Base-by-base conservation (phyloP, 306 rosid species). In the Oemleria cerasiformis region DNA sequence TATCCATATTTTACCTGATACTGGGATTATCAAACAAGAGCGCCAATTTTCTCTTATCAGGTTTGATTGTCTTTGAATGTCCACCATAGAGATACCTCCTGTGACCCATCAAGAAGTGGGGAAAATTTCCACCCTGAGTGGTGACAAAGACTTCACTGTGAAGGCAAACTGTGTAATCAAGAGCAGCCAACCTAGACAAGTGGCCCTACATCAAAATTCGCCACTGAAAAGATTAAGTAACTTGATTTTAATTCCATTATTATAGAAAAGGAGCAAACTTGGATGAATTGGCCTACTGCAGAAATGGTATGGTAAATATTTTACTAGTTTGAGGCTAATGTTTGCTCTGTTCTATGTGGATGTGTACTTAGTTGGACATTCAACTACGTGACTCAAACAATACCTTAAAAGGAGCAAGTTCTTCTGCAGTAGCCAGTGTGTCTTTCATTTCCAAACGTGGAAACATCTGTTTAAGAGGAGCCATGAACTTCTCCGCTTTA, bases 51-150 rank as follows among this genome's bases (percentile, higher is more conserved):
- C 98, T 86, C 81, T 94, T 94, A 55, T 91, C 98, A 3, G 98
- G 98, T 82, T 84, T 94, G 81, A 94, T 73, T 20, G 98, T 91
- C 84, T 89, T 94, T 40, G 98, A 82, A 85, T 94, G 98, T 65
- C 98, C 98, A 1, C 86, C 97, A 68, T 78, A 84, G 30, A 87
- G 74, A 75, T 94, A 91, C 63, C 95, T 88, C 75, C 98, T 79
- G 76, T 91, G 98, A 72, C 98, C 98, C 85, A 80, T 94, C 88
- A 94, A 87, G 86, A 94, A 94, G 80, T 94, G 98, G 51, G 98
- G 98, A 70, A 94, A 94, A 78, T 94, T 94, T 50, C 98, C 98
- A 56, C 97, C 98, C 77, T 94, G 98, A 62, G 96, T 94, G 59
- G 98, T 94, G 75, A 91, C 92, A 81, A 94, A 94, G 47, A 86